Conservation (phyloP, 176 grass and related monocot genomes). For the Paspalum notatum region DNA sequence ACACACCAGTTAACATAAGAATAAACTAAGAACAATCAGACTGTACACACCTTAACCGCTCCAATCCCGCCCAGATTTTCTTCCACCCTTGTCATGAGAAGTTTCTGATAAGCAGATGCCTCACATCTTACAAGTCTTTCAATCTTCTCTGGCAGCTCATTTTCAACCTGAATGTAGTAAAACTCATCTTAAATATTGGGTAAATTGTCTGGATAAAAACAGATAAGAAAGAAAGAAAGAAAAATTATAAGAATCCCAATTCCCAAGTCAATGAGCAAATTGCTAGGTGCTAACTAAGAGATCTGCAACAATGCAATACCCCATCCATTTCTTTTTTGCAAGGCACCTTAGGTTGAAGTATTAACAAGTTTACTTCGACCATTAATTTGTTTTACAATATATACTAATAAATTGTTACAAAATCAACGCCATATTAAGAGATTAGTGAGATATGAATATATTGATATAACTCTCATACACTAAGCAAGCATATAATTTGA, state of each 20-base stretch:
- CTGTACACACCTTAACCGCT: conserved; percentile 65
- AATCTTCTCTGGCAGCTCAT: conserved; percentile 91
- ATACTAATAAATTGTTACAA: not conserved
- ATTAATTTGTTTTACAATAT: not conserved
- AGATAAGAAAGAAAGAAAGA: conserved; percentile 7
- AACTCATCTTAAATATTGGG: conserved; percentile 41
- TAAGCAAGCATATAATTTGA: not conserved
- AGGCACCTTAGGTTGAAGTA: not conserved
- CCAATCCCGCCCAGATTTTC: conserved; percentile 94
- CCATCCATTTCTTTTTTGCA: not conserved
- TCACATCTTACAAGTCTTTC: conserved; percentile 97
- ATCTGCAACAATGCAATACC: not conserved
- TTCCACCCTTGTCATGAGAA: conserved; percentile 95
- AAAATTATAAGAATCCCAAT: conserved; percentile 2
- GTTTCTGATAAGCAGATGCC: conserved; percentile 99
- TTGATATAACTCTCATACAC: conserved; percentile 1
- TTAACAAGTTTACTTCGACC: not conserved
- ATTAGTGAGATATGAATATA: not conserved
- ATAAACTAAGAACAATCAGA: conserved; percentile 29
- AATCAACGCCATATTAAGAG: not conserved
- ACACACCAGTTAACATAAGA: conserved; percentile 38
- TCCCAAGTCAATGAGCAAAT: not conserved
- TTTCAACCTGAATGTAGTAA: conserved; percentile 76
- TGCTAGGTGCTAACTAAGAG: conserved; percentile 8
- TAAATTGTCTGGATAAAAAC: conserved; percentile 19